Percentiles rank a stretch among this genome's conserved stretches.
Conservation (phyloP, 768 basidiomycete genomes). For the Calocybe cyanea region DNA sequence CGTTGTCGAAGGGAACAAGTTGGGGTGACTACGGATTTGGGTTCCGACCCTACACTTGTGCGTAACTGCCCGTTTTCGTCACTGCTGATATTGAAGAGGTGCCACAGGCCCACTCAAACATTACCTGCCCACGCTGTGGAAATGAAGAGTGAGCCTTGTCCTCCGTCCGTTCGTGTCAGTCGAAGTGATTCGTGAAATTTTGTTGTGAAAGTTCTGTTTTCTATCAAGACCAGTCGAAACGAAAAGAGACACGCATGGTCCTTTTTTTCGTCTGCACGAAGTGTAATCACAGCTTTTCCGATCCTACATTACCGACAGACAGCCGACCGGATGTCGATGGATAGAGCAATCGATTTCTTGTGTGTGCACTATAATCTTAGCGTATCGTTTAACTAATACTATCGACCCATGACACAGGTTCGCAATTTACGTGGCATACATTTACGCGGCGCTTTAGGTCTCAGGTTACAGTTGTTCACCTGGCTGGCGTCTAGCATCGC, state of each 20-base stretch:
- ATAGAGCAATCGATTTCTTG: constrained; percentile 8
- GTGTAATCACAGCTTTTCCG: constrained; percentile 72
- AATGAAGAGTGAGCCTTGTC: constrained; percentile 64
- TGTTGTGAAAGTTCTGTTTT: constrained; percentile 69
- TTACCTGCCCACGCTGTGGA: constrained; percentile 78
- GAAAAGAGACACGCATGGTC: constrained; percentile 93
- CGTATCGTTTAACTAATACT: constrained; percentile 9
- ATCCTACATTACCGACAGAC: constrained; percentile 57
- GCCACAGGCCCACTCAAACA: constrained; percentile 76
- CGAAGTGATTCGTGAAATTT: constrained; percentile 1
- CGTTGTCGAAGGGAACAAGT: constrained; percentile 89
- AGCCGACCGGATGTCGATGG: constrained; percentile 29
- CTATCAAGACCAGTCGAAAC: constrained; percentile 96
- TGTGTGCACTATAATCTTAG: constrained; percentile 12
- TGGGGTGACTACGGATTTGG: constrained; percentile 86
- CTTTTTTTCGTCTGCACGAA: constrained; percentile 87
- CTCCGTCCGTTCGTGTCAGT: not conserved
- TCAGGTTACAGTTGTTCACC: no score
- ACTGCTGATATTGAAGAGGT: not conserved
- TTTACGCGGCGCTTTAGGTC: constrained; percentile 4
- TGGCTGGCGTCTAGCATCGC: no score
- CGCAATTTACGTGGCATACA: constrained; percentile 10
- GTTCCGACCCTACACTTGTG: constrained; percentile 86
- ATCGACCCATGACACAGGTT: not conserved
- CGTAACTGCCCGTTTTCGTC: constrained; percentile 14